A percentile compares a stretch with the other conserved stretches of the same genome.
These are phyloP conservation scores for Malassezia restricta DNA, from an alignment of 1,284 basidiomycete species.

Conservation along the genomic window DNA sequence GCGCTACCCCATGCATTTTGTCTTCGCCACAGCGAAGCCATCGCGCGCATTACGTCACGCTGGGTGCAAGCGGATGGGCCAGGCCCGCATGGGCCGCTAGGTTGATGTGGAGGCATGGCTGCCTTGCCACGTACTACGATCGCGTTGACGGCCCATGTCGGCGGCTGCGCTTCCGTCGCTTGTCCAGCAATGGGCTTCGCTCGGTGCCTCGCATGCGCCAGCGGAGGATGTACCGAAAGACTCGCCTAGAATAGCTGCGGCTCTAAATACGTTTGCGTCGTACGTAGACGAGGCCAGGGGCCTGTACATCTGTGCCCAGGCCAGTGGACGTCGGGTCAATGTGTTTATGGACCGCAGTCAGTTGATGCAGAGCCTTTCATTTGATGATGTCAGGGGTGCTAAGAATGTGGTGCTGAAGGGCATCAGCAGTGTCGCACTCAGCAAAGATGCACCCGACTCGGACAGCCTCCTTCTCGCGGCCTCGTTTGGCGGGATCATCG, in stretches of 20 bases:
- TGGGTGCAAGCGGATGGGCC: too few species aligned
- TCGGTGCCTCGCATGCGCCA: slow-evolving; percentile 12
- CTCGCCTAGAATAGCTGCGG: slow-evolving; percentile 7
- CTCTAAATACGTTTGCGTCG: slow-evolving; percentile 14
- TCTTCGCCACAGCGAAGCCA: neutral
- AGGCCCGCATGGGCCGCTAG: neutral
- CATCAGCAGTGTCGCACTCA: slow-evolving; percentile 11
- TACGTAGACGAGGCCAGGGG: neutral
- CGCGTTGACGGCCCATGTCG: neutral
- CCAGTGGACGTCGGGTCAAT: slow-evolving; percentile 9
- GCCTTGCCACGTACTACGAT: neutral
- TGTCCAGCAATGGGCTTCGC: slow-evolving; percentile 13
- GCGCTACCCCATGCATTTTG: slow-evolving; percentile 12
- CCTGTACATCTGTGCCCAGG: slow-evolving; percentile 12
- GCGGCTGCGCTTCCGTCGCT: slow-evolving; percentile 6
- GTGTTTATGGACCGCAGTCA: slow-evolving; percentile 2
- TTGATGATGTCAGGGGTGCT: slow-evolving; percentile 9
- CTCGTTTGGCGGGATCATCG: slow-evolving; percentile 8
- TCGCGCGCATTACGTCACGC: too few species aligned
- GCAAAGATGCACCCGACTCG: slow-evolving; percentile 1
- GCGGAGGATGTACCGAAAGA: neutral
- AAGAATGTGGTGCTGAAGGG: neutral
- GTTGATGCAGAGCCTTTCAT: slow-evolving; percentile 8
- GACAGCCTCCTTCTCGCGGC: slow-evolving; percentile 9
- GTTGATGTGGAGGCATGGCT: slow-evolving; percentile 3